Evolutionary conservation across 2,329 filamentous ascomycete genomes (phyloP), one percentile per base, ranked within the genome.

Genomic region (Colletotrichum chrysophilum): DNA sequence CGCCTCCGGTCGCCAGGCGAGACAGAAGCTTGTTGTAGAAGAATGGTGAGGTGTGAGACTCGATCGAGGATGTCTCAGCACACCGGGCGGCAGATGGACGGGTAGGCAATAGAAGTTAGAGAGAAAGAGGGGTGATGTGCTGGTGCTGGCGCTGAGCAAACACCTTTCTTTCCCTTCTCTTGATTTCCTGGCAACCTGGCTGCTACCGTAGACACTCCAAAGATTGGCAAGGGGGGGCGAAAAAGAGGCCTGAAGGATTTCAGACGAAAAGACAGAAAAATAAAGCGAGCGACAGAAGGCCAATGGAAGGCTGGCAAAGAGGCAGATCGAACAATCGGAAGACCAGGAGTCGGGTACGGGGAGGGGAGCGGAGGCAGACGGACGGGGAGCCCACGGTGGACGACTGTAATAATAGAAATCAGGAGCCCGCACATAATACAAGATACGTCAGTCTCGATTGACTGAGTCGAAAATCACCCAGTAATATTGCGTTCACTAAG

Each of bases 331-430:
- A 62, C 38, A 75, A 65, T 62, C 69, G 69, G 62, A 70, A 67
- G 55, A 56, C 69, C 60, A 66, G 62, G 58, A 66, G 32, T 32
- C 28, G 38, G 62, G 48, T 36, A 61, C 30, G 30, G 58, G 30
- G 28, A 61, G 16, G 28, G 58, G 58, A 32, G 32, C 58, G 62
- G 43, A 48, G 43, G 43, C 43, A 52, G 43, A 24, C 48, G 68
- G 60, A 75, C 61, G 13, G 52, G 36, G 21, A 32, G 52, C 14
- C 26, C 14, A 43, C 30, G 24, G 38, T 48, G 18, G 67, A 38
- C n/a, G 43, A 7, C 66, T 38, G 72, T 75, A 75, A 75, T 75
- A 75, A 75, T 75, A 75, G 68, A 71, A 66, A 66, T 28, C 36
- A 71, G 55, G 72, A 71, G 72, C 52, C 55, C 52, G 52, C 30